Evolutionary conservation across 78 protist genomes (phyloP).

Genomic region (Polysphondylium violaceum): DNA sequence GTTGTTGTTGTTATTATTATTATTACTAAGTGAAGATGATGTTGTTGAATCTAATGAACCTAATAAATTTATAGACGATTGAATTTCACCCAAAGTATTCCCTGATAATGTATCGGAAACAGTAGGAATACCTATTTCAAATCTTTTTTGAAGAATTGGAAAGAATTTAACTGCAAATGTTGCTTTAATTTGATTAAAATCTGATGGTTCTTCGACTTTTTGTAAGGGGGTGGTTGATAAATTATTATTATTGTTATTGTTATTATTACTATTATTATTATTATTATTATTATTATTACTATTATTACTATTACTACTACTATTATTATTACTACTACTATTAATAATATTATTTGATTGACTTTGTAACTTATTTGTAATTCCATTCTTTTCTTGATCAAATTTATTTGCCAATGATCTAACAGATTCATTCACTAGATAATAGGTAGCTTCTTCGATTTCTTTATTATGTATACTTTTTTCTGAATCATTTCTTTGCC

Average conservation of each 20-base stretch:
- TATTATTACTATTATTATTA: too few species aligned
- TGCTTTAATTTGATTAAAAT: slow-evolving; percentile 56
- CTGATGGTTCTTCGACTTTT: slow-evolving; percentile 37
- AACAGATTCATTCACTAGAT: slow-evolving; percentile 2
- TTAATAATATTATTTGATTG: background rate
- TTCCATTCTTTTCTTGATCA: slow-evolving; percentile 40
- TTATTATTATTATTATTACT: too few species aligned
- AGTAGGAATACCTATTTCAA: slow-evolving; percentile 32
- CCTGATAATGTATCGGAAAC: too few species aligned
- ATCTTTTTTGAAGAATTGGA: slow-evolving; percentile 55
- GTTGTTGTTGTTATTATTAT: background rate
- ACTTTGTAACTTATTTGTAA: background rate
- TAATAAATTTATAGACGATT: slow-evolving; percentile 7
- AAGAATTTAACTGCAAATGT: slow-evolving; percentile 41
- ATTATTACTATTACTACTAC: too few species aligned
- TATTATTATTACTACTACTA: background rate
- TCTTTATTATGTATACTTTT: slow-evolving; percentile 47
- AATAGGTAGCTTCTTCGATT: slow-evolving; percentile 55
- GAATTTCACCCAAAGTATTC: slow-evolving; percentile 3
- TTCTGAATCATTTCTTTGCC: slow-evolving; percentile 60
- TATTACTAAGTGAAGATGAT: slow-evolving; percentile 10
- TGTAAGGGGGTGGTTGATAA: too few species aligned
- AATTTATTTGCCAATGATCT: slow-evolving; percentile 21
- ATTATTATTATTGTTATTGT: too few species aligned
- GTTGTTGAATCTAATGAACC: slow-evolving; percentile 10